These are phyloP conservation scores for Botryobasidium botryosum DNA, from an alignment of 768 basidiomycete genomes.

Conservation along the genomic window DNA sequence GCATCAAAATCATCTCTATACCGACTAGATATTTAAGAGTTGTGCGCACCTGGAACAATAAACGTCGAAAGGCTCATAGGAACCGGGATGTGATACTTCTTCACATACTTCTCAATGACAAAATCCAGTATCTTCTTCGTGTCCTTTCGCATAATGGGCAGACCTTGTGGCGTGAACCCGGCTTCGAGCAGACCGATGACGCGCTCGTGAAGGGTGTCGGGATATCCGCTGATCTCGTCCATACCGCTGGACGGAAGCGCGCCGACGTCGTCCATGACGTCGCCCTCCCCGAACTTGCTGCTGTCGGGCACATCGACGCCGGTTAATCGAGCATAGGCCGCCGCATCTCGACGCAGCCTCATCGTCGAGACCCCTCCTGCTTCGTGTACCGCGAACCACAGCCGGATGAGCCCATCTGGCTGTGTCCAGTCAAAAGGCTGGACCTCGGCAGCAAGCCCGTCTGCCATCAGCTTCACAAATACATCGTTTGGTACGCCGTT, in stretches of 20 bases:
- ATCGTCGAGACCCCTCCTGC: background rate
- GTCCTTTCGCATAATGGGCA: constrained; percentile 17
- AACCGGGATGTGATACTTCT: constrained; percentile 39
- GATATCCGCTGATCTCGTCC: constrained; percentile 25
- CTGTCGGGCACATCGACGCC: constrained; percentile 3
- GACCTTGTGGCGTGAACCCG: constrained; percentile 37
- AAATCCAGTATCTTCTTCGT: constrained; percentile 16
- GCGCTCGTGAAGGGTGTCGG: constrained; percentile 27
- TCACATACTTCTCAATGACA: constrained; percentile 32
- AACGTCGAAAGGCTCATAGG: constrained; percentile 37
- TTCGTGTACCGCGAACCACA: too few species aligned
- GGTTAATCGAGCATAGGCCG: constrained; percentile 9
- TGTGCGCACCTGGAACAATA: constrained; percentile 42
- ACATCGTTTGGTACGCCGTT: constrained; percentile 36
- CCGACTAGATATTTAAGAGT: background rate
- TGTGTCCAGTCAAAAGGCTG: too few species aligned
- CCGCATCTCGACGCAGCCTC: background rate
- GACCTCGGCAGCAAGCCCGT: constrained; percentile 33
- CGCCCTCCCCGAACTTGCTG: constrained; percentile 13
- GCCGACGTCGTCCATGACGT: constrained; percentile 12
- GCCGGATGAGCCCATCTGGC: too few species aligned
- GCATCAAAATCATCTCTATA: background rate
- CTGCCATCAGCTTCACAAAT: constrained; percentile 32
- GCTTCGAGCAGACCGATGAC: constrained; percentile 44
- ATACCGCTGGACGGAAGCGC: background rate